Base-by-base conservation (phyloP, 176 grass and related monocot species). In the Cenchrus fungigraminus region DNA sequence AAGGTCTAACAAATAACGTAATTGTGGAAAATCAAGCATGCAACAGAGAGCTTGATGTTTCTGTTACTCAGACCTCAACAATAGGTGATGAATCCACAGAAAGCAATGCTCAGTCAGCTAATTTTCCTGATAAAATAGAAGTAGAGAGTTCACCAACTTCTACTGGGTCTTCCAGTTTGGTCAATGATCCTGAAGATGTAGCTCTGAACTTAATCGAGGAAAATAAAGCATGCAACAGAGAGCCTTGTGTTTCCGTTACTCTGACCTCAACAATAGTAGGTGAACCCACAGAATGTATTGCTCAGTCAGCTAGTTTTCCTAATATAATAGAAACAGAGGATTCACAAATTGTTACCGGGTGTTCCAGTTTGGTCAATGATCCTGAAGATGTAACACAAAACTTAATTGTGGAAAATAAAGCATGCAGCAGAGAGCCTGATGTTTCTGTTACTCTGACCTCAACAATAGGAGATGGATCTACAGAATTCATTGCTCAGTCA, bases 171-270 rank as follows among this genome's bases (percentile, higher is more conserved):
- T 63, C 60, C 1, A 59, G 57, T 60, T 60, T 60, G 20, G 20
- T 60, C n/a, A 71, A 67, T 80, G 9, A 16, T 57, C 22, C 19
- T 58, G 69, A 88, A 55, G n/a, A 74, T 56, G 31, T 65, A 82
- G 10, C 65, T 42, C 45, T 77, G 57, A 64, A 91, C 46, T 53
- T 62, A 19, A 50, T 17, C 79, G 54, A 59, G 63, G 83, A 83
- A 49, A 83, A 77, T 76, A 66, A 78, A 82, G 79, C 71, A 68
- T 68, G 61, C 34, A 7, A 29, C 49, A 62, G 44, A 76, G 69
- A 88, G 49, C 9, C 68, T 86, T 73, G 81, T 84, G 37, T 77
- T 80, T 70, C 52, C 76, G 62, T 78, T 45, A 73, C 62, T 83
- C 76, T 80, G 71, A 17, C 22, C 58, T 57, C 82, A 65, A 80